Conservation (phyloP, 805 yeast species). For the Priceomyces haplophilus region DNA sequence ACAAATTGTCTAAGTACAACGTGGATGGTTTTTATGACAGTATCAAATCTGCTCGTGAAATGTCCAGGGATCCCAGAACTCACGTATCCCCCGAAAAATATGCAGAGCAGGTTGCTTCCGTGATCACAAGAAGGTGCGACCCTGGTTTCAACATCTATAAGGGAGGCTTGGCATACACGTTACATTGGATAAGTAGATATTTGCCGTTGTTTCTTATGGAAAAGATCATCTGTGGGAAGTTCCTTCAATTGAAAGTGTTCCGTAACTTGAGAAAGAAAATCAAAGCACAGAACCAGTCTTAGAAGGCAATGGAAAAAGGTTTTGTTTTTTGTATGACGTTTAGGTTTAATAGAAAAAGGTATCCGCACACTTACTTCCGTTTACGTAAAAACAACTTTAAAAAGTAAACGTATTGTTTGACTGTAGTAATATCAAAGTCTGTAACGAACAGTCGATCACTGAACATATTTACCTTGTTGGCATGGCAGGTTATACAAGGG, state of each 20-base stretch:
- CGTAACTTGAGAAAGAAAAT: slow-evolving; percentile 13
- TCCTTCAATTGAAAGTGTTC: slow-evolving; percentile 25
- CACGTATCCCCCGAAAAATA: slow-evolving; percentile 21
- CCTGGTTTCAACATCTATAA: slow-evolving; percentile 28
- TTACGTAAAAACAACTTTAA: no score
- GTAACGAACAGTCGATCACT: no score
- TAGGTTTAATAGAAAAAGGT: no score
- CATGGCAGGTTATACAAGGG: not conserved
- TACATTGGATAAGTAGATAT: slow-evolving; percentile 16
- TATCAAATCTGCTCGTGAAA: slow-evolving; percentile 14
- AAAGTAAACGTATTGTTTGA: no score
- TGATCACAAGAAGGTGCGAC: slow-evolving; percentile 15
- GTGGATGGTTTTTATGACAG: slow-evolving; percentile 23
- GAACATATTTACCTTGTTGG: not conserved
- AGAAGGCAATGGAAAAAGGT: no score
- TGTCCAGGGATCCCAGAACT: slow-evolving; percentile 19
- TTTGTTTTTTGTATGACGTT: not conserved
- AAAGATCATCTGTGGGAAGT: slow-evolving; percentile 17
- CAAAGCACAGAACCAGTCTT: slow-evolving; percentile 3
- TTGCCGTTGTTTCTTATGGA: slow-evolving; percentile 27
- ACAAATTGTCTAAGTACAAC: slow-evolving; percentile 14
- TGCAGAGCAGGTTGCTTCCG: slow-evolving; percentile 23
- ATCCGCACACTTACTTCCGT: no score
- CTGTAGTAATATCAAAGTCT: not conserved
- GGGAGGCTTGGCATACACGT: slow-evolving; percentile 21